These are phyloP conservation scores for Catharanthus roseus DNA, from an alignment of 257 asterid species.

Conservation along the genomic window DNA sequence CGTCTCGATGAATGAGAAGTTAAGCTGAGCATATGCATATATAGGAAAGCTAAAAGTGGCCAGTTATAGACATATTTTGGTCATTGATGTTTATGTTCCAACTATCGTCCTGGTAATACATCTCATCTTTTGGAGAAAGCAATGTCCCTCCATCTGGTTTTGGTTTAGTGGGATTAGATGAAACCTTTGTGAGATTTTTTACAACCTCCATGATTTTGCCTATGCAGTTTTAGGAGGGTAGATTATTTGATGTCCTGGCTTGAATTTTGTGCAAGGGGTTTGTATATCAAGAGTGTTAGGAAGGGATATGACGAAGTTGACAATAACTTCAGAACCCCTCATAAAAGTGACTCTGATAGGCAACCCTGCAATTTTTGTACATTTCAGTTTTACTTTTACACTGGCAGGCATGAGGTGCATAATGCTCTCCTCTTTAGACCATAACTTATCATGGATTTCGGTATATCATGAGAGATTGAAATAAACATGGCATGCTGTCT, in stretches of 20 bases:
- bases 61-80: too few species aligned
- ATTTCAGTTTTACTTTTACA: too few species aligned
- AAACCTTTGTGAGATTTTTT: background rate
- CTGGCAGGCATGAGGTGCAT: background rate
- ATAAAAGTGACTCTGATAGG: too few species aligned
- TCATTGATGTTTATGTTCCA: background rate
- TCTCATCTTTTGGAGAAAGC: background rate
- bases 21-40: background rate
- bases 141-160: background rate
- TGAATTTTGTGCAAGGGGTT: background rate
- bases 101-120: background rate
- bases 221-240: constrained; percentile 1
- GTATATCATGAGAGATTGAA: background rate
- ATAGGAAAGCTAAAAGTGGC: background rate
- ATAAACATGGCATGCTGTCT: background rate
- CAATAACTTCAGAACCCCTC: too few species aligned
- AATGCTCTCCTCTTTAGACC: too few species aligned
- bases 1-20: background rate
- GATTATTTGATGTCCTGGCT: background rate
- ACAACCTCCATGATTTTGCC: background rate
- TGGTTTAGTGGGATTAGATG: background rate
- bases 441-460: background rate
- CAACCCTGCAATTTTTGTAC: too few species aligned
- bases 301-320: background rate
- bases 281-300: background rate